Evolutionary conservation across 176 grass and related monocot genomes (phyloP).

Genomic region (Phoenix dactylifera): DNA sequence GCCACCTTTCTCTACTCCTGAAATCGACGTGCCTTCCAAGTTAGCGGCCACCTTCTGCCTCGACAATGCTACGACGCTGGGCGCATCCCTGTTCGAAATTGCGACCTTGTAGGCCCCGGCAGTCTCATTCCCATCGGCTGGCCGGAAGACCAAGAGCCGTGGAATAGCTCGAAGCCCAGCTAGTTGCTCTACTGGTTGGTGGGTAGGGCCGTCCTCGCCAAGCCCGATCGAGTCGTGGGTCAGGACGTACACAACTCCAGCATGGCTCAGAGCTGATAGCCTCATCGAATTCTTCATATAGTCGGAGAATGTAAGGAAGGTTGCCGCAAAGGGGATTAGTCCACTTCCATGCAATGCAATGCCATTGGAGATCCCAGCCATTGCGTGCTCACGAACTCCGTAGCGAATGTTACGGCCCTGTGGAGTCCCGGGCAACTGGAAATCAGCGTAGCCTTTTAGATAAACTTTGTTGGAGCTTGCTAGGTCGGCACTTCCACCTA

Average conservation of each 20-base stretch:
- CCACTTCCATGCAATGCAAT: conserved; percentile 10
- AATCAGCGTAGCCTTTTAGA: conserved; percentile 2
- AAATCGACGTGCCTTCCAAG: conserved; percentile 4
- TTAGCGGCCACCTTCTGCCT: conserved; percentile 12
- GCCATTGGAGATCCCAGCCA: conserved; percentile 10
- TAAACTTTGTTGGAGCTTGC: conserved; percentile 12
- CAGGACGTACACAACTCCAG: conserved; percentile 4
- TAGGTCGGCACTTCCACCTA: conserved; percentile 2
- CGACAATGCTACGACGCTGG: conserved; percentile 1
- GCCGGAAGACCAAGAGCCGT: conserved; percentile 8
- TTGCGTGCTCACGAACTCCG: conserved; percentile 9
- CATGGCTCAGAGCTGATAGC: conserved; percentile 8
- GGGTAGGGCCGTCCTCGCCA: conserved; percentile 2
- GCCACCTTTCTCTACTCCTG: not conserved
- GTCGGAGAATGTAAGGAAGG: conserved; percentile 8
- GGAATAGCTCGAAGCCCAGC: conserved; percentile 4
- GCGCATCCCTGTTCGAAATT: not conserved
- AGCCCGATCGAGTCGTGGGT: conserved; percentile 11
- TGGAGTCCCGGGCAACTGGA: not conserved
- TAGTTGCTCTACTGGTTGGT: conserved; percentile 6
- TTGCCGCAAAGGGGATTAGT: not conserved
- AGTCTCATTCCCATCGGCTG: conserved; percentile 1
- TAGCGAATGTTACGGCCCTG: conserved; percentile 4
- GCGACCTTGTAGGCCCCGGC: conserved; percentile 1
- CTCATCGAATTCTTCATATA: conserved; percentile 14